Percentiles rank a stretch among this genome's conserved stretches.
Evolutionary conservation across 495 filamentous ascomycete genomes (phyloP).

Genomic region (Aspergillus sclerotiicarbonarius): DNA sequence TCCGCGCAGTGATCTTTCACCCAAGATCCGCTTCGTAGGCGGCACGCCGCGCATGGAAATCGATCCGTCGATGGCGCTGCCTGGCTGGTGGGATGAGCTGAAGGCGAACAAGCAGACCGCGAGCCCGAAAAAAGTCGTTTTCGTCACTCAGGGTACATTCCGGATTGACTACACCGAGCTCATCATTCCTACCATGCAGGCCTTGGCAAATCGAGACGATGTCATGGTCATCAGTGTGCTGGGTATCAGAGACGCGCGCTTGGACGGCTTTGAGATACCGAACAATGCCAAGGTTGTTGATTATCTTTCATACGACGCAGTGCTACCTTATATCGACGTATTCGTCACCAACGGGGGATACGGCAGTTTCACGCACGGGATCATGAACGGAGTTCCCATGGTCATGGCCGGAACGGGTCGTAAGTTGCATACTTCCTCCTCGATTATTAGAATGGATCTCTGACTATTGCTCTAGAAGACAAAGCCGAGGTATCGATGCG

Average conservation of each 20-base stretch:
- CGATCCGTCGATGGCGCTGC: background rate
- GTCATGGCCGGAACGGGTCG: slow-evolving; percentile 5
- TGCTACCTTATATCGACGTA: slow-evolving; percentile 7
- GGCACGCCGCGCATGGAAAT: background rate
- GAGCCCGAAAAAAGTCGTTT: slow-evolving; percentile 1
- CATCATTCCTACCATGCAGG: slow-evolving; percentile 6
- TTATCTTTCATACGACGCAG: slow-evolving; percentile 4
- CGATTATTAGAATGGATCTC: too few species aligned
- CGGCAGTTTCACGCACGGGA: slow-evolving; percentile 5
- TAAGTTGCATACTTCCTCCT: too few species aligned
- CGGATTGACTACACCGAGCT: slow-evolving; percentile 5
- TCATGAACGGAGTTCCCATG: slow-evolving; percentile 11
- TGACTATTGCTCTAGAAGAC: slow-evolving; percentile 5
- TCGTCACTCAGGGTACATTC: slow-evolving; percentile 9
- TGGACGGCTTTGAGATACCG: background rate
- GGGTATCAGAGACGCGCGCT: background rate
- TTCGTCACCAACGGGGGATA: slow-evolving; percentile 8
- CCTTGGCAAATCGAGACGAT: background rate
- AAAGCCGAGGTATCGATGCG: slow-evolving; percentile 8
- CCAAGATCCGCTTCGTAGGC: slow-evolving; percentile 6
- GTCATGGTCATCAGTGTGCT: slow-evolving; percentile 1
- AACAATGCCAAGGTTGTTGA: slow-evolving; percentile 4
- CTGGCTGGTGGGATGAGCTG: slow-evolving; percentile 5
- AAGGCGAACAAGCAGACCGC: background rate
- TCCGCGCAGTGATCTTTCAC: slow-evolving; percentile 8